Percentiles rank a stretch among this genome's conserved stretches.
phyloP scores from a whole-genome alignment of 2,329 filamentous ascomycete species.

The Aschersonia sp. region DNA sequence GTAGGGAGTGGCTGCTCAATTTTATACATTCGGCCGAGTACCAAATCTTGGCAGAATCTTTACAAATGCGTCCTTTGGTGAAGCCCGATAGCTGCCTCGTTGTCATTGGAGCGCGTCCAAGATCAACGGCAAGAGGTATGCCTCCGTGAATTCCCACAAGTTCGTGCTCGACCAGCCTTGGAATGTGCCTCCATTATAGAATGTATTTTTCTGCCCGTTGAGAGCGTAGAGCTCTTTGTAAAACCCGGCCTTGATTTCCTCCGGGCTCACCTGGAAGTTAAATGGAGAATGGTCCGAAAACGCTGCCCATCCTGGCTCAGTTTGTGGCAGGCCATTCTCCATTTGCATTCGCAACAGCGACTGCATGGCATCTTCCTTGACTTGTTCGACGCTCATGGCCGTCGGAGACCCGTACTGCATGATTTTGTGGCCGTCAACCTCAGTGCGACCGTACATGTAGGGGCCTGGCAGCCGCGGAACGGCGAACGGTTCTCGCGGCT shows the following conservation, averaged over 20 bases:
- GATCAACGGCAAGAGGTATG: neutral
- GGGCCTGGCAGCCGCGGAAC: neutral
- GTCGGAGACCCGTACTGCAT: slow-evolving; percentile 1
- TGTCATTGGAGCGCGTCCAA: neutral
- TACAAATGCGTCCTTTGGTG: neutral
- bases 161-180: neutral
- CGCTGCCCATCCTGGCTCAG: neutral
- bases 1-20: no score
- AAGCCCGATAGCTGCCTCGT: neutral
- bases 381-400: neutral
- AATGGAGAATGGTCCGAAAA: slow-evolving; percentile 13
- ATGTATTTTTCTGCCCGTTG: slow-evolving; percentile 14
- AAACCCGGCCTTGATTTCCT: slow-evolving; percentile 11
- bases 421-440: neutral
- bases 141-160: slow-evolving; percentile 1
- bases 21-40: no score
- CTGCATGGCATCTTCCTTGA: slow-evolving; percentile 1
- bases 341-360: neutral
- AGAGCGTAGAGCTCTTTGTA: slow-evolving; percentile 11
- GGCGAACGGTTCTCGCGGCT: neutral
- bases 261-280: slow-evolving; percentile 8
- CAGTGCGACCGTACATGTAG: neutral
- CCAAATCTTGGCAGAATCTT: no score
- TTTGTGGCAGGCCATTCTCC: slow-evolving; percentile 1
- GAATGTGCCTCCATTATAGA: slow-evolving; percentile 11